A percentile compares a stretch with the other conserved stretches of the same genome.
Evolutionary conservation across 2,329 filamentous ascomycete species (phyloP).

Genomic region (Neurospora crassa): DNA sequence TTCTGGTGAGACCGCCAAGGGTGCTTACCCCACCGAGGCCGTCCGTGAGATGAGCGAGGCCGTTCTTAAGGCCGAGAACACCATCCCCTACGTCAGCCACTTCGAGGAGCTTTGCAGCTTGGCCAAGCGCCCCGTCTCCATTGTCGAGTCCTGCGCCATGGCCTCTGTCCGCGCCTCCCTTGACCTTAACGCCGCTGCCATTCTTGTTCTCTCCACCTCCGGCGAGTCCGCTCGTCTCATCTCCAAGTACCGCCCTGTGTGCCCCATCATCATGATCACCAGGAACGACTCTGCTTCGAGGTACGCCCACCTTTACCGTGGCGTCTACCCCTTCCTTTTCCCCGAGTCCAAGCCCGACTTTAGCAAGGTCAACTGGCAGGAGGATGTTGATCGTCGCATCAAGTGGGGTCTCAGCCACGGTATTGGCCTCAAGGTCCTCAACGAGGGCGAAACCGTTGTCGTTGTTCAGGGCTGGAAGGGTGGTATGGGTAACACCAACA

Average conservation of each 20-base stretch:
- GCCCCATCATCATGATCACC: slow-evolving; percentile 99
- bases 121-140: slow-evolving; percentile 72
- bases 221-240: slow-evolving; percentile 90
- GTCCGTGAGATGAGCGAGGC: slow-evolving; percentile 98
- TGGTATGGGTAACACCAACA: slow-evolving; percentile 88
- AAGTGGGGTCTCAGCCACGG: slow-evolving; percentile 93
- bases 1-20: slow-evolving; percentile 98
- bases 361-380: slow-evolving; percentile 87
- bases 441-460: slow-evolving; percentile 63
- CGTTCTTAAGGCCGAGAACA: slow-evolving; percentile 91
- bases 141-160: slow-evolving; percentile 93
- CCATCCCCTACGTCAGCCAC: slow-evolving; percentile 91
- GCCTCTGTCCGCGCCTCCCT: slow-evolving; percentile 91
- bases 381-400: slow-evolving; percentile 94
- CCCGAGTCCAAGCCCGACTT: slow-evolving; percentile 92
- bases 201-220: slow-evolving; percentile 91
- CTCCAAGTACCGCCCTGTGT: slow-evolving; percentile 97
- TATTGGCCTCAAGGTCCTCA: slow-evolving; percentile 69
- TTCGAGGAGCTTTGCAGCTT: slow-evolving; percentile 91
- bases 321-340: slow-evolving; percentile 96
- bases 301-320: slow-evolving; percentile 92
- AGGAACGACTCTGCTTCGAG: slow-evolving; percentile 74
- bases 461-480: slow-evolving; percentile 88
- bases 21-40: slow-evolving; percentile 82
- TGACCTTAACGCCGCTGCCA: slow-evolving; percentile 92